Base-by-base conservation (phyloP, 2,329 filamentous ascomycete species). In the Metarhizium anisopliae region DNA sequence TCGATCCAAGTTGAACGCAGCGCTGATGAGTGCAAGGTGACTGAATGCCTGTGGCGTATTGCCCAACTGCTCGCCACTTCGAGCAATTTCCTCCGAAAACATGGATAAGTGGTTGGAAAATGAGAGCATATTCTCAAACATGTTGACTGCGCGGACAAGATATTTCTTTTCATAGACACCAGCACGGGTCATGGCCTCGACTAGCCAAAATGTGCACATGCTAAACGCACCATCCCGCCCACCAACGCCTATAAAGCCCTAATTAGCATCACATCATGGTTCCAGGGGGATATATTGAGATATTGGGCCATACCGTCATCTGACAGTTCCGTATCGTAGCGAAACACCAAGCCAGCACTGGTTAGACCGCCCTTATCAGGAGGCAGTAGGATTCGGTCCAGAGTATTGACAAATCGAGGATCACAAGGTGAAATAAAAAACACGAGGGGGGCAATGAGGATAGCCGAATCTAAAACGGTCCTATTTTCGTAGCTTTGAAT, bases 141-240 rank as follows among this genome's bases (percentile, higher is more conserved):
- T 75, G 61, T 81, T 86, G 61, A 88, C 77, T 6, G 87, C 82
- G 11, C 77, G 74, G 13, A 74, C 68, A 20, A 85, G 72, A 61
- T 88, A 87, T 59, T 81, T 84, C n/a, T 75, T 74, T 60, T 88
- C 83, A 67, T 87, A 86, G 51, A 77, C 72, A 61, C 79, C 73
- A 60, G 86, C 86, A 36, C 87, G 78, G 35, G 86, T 89, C 71
- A 91, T 78, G 29, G 87, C 86, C 70, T 91, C 88, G 13, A 91
- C 86, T 0, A 90, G 80, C 88, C 88, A 91, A 67, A 91, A 91
- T 0, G 87, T 91, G 65, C 87, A 90, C 86, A 91, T 90, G 64
- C 80, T 84, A 66, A 91, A 91, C 20, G 87, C 86, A 25, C 88
- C 88, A 70, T 91, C 87, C 53, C 80, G 77, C 18, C 87, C 87